Conservation (phyloP, 371 early-diverging fungal species). For the Batrachochytrium dendrobatidis region DNA sequence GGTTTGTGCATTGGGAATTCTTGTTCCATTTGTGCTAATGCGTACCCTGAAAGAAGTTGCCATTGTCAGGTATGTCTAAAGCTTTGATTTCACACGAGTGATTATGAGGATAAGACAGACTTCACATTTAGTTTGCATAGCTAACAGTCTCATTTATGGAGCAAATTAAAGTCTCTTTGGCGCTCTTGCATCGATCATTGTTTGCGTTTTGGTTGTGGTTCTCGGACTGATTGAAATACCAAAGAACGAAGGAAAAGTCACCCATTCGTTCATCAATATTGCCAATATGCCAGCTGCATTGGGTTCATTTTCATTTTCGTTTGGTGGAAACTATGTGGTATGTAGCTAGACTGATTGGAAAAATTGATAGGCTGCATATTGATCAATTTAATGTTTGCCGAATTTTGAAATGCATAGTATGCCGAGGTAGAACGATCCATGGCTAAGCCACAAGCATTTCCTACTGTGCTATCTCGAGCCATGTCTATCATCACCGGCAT, state of each 20-base stretch:
- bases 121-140: neutral
- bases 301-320: conserved; percentile 44
- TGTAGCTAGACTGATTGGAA: neutral
- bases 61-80: conserved; percentile 36
- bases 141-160: neutral
- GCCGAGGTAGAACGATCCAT: conserved; percentile 83
- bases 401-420: conserved; percentile 28
- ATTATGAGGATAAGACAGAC: neutral
- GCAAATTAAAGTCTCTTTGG: conserved; percentile 42
- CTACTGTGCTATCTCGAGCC: conserved; percentile 58
- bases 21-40: conserved; percentile 61
- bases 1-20: conserved; percentile 54
- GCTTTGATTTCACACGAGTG: conserved; percentile 33
- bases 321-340: conserved; percentile 43
- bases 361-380: neutral
- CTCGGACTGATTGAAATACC: conserved; percentile 30
- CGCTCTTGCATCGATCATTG: conserved; percentile 47
- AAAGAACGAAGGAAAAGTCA: conserved; percentile 16
- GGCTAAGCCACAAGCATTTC: conserved; percentile 67
- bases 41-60: conserved; percentile 73
- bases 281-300: conserved; percentile 29
- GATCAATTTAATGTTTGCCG: no score
- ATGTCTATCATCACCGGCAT: conserved; percentile 62
- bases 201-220: conserved; percentile 40
- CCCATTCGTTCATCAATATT: conserved; percentile 22